Evolutionary conservation across 768 basidiomycete genomes (phyloP).

Genomic region (Leccinum arenicola): DNA sequence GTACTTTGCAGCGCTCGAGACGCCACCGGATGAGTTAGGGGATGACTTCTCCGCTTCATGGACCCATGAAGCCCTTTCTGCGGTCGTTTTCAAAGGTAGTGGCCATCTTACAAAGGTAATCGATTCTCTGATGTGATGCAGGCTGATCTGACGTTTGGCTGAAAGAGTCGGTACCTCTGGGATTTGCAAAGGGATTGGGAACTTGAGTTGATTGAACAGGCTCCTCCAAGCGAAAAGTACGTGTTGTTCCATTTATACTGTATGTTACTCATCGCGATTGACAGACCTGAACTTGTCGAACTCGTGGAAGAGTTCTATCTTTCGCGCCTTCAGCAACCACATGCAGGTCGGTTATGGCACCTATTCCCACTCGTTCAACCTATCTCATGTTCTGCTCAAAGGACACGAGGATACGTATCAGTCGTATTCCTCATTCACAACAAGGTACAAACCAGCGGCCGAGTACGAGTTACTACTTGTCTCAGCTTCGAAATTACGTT

Average conservation of each 20-base stretch:
- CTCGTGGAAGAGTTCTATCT: constrained; percentile 58
- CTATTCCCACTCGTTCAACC: neutral
- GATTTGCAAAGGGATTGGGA: constrained; percentile 74
- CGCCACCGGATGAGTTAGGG: constrained; percentile 48
- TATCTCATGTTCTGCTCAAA: constrained; percentile 29
- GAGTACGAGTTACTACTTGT: constrained; percentile 79
- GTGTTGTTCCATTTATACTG: neutral
- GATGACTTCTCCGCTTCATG: constrained; percentile 60
- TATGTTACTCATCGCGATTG: neutral
- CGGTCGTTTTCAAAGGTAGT: constrained; percentile 54
- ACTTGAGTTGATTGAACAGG: constrained; percentile 54
- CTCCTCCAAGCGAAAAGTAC: constrained; percentile 47
- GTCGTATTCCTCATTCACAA: constrained; percentile 87
- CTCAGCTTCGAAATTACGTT: constrained; percentile 69
- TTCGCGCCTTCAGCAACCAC: constrained; percentile 71
- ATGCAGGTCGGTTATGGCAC: constrained; percentile 52
- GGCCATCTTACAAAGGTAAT: constrained; percentile 64
- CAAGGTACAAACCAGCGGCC: constrained; percentile 65
- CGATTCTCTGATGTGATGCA: constrained; percentile 5
- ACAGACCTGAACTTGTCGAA: constrained; percentile 44
- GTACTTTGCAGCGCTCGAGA: constrained; percentile 34
- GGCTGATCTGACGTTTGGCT: constrained; percentile 12
- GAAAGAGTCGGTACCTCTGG: constrained; percentile 72
- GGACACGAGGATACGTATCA: constrained; percentile 81
- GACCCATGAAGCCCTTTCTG: constrained; percentile 54